These are phyloP conservation scores for Blastomyces gilchristii DNA, from an alignment of 2,329 filamentous ascomycete genomes.

Conservation along the genomic window DNA sequence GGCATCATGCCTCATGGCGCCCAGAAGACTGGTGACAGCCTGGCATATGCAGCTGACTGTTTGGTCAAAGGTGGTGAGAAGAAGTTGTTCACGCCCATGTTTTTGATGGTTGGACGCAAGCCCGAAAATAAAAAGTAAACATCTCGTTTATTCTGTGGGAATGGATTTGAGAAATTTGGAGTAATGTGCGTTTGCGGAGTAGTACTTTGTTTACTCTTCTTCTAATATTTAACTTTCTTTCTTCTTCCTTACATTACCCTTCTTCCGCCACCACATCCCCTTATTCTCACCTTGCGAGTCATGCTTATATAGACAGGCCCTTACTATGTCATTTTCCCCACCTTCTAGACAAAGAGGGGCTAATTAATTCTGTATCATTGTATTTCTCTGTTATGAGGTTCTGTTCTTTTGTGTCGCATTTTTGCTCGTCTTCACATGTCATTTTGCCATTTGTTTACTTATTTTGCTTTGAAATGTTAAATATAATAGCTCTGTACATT, in stretches of 20 bases:
- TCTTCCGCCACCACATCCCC: neutral
- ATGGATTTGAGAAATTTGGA: neutral
- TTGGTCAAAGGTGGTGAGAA: slow-evolving; percentile 76
- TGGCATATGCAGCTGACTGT: slow-evolving; percentile 71
- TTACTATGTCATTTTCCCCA: neutral
- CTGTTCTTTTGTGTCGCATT: neutral
- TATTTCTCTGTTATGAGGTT: neutral
- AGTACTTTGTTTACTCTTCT: neutral
- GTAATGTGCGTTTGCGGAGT: neutral
- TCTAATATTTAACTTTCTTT: neutral
- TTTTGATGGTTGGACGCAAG: slow-evolving; percentile 90
- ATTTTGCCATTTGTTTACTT: neutral
- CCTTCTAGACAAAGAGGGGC: neutral
- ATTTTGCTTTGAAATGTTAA: neutral
- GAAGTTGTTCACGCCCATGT: slow-evolving; percentile 98
- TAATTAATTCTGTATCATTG: neutral
- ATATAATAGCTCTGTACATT: neutral
- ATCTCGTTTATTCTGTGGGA: neutral
- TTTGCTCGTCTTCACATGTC: neutral
- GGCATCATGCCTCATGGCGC: slow-evolving; percentile 70
- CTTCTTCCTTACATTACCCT: neutral
- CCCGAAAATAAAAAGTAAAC: slow-evolving; percentile 39
- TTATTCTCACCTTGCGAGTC: neutral
- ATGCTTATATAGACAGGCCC: neutral
- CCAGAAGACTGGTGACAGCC: slow-evolving; percentile 86